Percentiles rank a stretch among this genome's conserved stretches.
Conservation (phyloP, 176 grass and related monocot genomes). For the Elymus sibiricus region DNA sequence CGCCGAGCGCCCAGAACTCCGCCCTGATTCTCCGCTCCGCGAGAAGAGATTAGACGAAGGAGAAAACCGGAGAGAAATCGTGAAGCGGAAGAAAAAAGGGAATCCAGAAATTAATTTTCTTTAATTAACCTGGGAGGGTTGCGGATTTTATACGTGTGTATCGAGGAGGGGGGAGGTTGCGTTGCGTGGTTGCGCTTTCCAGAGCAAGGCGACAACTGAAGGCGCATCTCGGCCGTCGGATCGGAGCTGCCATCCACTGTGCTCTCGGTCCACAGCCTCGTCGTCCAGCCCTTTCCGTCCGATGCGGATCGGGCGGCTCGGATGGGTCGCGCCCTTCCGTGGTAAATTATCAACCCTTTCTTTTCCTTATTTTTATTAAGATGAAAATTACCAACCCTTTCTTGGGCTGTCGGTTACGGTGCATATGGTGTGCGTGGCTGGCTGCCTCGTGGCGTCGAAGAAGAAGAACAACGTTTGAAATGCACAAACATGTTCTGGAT, state of each 20-base stretch:
- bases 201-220: conserved; percentile 1
- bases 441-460: background rate
- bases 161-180: background rate
- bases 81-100: conserved; percentile 11
- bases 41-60: conserved; percentile 25
- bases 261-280: background rate
- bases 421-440: background rate
- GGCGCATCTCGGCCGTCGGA: conserved; percentile 24
- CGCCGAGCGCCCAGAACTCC: background rate
- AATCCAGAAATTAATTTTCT: background rate
- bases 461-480: background rate
- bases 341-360: background rate
- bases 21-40: background rate
- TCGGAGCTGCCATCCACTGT: background rate
- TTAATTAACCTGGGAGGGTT: background rate
- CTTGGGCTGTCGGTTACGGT: conserved; percentile 19
- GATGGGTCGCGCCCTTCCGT: background rate
- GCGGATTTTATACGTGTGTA: conserved; percentile 17
- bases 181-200: background rate
- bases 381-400: background rate
- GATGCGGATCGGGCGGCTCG: background rate
- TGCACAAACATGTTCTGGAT: background rate
- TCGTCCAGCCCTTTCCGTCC: background rate
- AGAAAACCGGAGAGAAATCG: conserved; percentile 23
- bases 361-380: background rate